Evolutionary conservation across 2,329 filamentous ascomycete genomes (phyloP).

Genomic region (Epichloe gansuensis): DNA sequence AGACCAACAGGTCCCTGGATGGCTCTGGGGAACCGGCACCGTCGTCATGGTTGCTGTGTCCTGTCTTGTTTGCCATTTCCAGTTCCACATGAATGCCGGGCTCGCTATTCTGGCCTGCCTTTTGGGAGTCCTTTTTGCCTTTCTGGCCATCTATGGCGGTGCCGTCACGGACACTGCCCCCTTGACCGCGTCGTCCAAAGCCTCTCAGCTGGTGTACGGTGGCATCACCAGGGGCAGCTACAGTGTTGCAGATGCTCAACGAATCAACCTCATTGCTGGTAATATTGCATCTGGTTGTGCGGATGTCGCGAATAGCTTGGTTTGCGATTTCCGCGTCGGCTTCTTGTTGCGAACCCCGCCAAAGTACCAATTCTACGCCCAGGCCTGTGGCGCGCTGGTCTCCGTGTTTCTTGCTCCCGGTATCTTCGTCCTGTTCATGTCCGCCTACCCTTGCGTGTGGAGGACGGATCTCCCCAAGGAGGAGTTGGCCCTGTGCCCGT

Average conservation of each 20-base stretch:
- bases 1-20: constrained; percentile 36
- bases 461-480: constrained; percentile 28
- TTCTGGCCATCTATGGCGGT: constrained; percentile 35
- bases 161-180: constrained; percentile 49
- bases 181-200: constrained; percentile 53
- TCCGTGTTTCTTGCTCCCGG: constrained; percentile 55
- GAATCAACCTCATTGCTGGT: constrained; percentile 53
- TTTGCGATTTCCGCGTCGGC: constrained; percentile 53
- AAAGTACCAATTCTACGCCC: constrained; percentile 52
- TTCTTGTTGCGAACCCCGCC: constrained; percentile 52
- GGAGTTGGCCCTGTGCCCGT: constrained; percentile 32
- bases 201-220: constrained; percentile 55
- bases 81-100: constrained; percentile 44
- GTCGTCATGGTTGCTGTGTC: constrained; percentile 37
- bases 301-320: constrained; percentile 38
- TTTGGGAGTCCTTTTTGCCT: constrained; percentile 45
- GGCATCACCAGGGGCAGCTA: constrained; percentile 46
- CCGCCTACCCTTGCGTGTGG: constrained; percentile 56
- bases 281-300: constrained; percentile 43
- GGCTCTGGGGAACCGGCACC: constrained; percentile 38
- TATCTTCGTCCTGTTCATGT: constrained; percentile 54
- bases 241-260: constrained; percentile 38
- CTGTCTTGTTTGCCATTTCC: constrained; percentile 34
- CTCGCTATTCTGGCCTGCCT: constrained; percentile 42
- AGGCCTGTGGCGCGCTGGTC: constrained; percentile 47